Percentiles rank a stretch among this genome's conserved stretches.
phyloP scores from a whole-genome alignment of 2,329 filamentous ascomycete genomes.

The Capronia epimyces region DNA sequence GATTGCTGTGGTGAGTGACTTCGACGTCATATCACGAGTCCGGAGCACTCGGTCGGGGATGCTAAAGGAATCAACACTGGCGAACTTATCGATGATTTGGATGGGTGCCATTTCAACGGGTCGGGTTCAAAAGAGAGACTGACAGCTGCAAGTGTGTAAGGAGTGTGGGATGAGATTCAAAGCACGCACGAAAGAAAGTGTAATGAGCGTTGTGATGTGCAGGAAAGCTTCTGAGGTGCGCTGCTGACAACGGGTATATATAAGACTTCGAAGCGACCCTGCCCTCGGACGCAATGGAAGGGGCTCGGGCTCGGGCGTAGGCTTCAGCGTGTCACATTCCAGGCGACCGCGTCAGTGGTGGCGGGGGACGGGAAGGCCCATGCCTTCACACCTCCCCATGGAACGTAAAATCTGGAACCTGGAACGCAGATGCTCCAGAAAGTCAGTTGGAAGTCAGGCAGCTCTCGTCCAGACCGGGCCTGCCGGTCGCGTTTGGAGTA shows the following conservation, averaged over 20 bases:
- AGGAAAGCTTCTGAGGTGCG: background rate
- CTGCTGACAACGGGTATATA: background rate
- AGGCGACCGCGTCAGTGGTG: background rate
- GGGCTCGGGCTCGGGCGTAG: background rate
- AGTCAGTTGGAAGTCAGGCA: no score
- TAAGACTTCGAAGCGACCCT: background rate
- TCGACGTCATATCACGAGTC: conserved; percentile 1
- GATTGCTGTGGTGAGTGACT: conserved; percentile 4
- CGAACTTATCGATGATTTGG: conserved; percentile 4
- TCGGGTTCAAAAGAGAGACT: background rate
- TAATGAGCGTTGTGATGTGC: background rate
- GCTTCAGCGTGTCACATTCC: background rate
- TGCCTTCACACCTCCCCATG: conserved; percentile 2
- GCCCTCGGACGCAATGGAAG: background rate
- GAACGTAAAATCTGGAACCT: background rate
- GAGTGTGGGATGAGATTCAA: background rate
- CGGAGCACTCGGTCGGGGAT: background rate
- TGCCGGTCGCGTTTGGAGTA: no score
- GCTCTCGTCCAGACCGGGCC: no score
- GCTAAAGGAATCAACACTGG: background rate
- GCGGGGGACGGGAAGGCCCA: background rate
- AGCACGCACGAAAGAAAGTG: background rate
- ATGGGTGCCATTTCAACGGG: conserved; percentile 11
- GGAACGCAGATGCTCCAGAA: no score
- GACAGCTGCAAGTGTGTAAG: background rate